Base-by-base conservation (phyloP, 768 basidiomycete species). In the Suillus sp. region DNA sequence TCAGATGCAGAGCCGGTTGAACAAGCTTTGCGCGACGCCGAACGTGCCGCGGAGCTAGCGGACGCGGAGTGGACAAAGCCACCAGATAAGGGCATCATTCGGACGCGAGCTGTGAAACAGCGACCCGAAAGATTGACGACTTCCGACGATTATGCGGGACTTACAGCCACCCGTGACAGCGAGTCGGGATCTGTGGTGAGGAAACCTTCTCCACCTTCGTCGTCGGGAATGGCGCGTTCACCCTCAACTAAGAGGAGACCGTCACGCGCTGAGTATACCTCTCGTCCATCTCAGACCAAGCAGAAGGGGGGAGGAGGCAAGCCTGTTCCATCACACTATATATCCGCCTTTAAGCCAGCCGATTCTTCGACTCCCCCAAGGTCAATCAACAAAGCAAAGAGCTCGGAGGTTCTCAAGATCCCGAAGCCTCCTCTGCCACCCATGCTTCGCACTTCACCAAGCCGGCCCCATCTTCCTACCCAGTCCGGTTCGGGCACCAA, bases 331-430 rank as follows among this genome's bases (percentile, higher is more conserved):
- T 11, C 18, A 35, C 60, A 62, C 37, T 72, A 56, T 60, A 66
- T 68, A 40, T 56, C 75, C 18, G 62, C 62, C 25, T 70, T 67
- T 67, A 75, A 69, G 63, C 71, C 78, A 38, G 72, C 77, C 42
- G 77, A 83, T 56, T 59, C 70, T 20, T 68, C 67, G 55, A 57
- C 74, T 16, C 82, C 83, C 38, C 35, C 32, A 40, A 68, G 60
- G 51, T 4, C 60, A 2, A 25, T 75, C 34, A 75, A 71, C 66
- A 71, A 69, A 40, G 65, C 70, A 34, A 75, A 64, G 65, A 75
- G 74, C 48, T 65, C 73, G 42, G 74, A 75, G 47, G 64, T 68
- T 64, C 70, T 75, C 42, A 73, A 71, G 50, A 67, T 63, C 32
- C 9, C 62, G 20, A 55, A 40, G 40, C 13, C 62, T 13, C 64